Conservation (phyloP, 2,329 filamentous ascomycete species). For the Parastagonospora avenae region DNA sequence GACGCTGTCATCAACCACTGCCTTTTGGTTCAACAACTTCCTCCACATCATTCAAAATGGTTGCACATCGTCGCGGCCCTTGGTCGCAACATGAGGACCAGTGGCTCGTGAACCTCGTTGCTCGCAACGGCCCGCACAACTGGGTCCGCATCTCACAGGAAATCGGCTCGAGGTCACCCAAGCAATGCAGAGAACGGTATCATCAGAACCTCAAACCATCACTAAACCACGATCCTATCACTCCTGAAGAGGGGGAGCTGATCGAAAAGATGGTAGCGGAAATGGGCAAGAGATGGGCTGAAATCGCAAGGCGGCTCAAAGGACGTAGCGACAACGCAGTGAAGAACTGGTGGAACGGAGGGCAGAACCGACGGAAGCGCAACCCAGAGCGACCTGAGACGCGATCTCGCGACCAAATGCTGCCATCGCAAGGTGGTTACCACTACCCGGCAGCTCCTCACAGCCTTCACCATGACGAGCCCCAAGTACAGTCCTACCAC, state of each 20-base stretch:
- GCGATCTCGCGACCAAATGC: constrained; percentile 31
- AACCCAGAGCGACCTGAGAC: constrained; percentile 42
- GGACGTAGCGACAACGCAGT: constrained; percentile 93
- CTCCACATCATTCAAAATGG: constrained; percentile 42
- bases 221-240: constrained; percentile 77
- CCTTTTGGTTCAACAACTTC: background rate
- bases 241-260: constrained; percentile 72
- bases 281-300: constrained; percentile 88
- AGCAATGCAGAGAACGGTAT: constrained; percentile 93
- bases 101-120: constrained; percentile 71
- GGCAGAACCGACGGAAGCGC: constrained; percentile 75
- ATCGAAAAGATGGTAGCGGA: constrained; percentile 79
- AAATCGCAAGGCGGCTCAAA: constrained; percentile 81
- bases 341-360: constrained; percentile 98
- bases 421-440: constrained; percentile 39
- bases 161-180: constrained; percentile 79
- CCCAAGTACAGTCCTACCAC: constrained; percentile 32
- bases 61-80: constrained; percentile 73
- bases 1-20: background rate
- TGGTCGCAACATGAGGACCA: constrained; percentile 82
- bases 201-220: constrained; percentile 92
- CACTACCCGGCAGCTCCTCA: constrained; percentile 34
- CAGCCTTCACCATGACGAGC: constrained; percentile 32
- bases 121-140: constrained; percentile 75
- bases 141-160: constrained; percentile 85